Evolutionary conservation across 106 monocot genomes (phyloP).

Genomic region (Vanilla planifolia): DNA sequence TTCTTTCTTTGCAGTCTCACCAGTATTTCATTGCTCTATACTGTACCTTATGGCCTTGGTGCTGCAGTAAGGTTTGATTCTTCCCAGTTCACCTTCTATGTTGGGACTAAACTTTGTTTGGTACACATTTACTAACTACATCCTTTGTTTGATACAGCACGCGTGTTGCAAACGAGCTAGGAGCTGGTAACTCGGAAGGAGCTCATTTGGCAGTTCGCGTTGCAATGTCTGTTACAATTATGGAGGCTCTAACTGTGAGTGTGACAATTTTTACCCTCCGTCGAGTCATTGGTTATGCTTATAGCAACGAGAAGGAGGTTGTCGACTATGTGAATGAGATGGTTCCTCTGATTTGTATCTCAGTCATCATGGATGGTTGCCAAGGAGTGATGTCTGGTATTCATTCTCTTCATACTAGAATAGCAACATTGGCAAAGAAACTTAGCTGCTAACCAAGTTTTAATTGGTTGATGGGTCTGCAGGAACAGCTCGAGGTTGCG

Average conservation of each 20-base stretch:
- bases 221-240: constrained; percentile 23
- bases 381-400: constrained; percentile 57
- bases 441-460: too few relatives aligned
- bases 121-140: background rate
- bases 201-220: constrained; percentile 32
- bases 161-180: constrained; percentile 66
- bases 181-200: constrained; percentile 49
- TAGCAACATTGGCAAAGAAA: too few relatives aligned
- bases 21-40: constrained; percentile 43
- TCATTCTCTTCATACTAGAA: background rate
- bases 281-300: constrained; percentile 39
- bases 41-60: constrained; percentile 52
- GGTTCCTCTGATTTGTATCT: constrained; percentile 46
- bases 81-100: background rate
- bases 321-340: constrained; percentile 37
- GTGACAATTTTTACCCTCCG: constrained; percentile 18
- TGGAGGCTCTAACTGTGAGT: constrained; percentile 28
- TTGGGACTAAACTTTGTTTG: background rate
- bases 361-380: constrained; percentile 37
- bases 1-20: constrained; percentile 33
- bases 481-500: constrained; percentile 52
- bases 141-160: constrained; percentile 41
- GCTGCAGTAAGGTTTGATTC: constrained; percentile 41
- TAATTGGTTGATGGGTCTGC: constrained; percentile 31
- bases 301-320: constrained; percentile 51